Evolutionary conservation across 345 rosid genomes (phyloP).

Genomic region (Hibiscus tridactylites): DNA sequence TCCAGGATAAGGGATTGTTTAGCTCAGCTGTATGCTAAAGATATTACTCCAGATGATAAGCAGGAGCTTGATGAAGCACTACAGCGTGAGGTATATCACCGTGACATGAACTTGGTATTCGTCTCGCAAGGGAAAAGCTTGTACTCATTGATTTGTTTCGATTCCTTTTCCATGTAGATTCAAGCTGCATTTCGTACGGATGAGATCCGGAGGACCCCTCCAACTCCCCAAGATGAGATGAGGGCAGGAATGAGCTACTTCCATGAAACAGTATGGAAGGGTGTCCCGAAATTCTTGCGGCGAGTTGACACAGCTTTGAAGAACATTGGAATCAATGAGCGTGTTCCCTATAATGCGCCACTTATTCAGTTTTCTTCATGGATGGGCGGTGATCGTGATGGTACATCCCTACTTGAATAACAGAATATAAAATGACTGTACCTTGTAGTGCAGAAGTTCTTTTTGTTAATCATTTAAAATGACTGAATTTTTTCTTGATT

Average conservation of each 20-base stretch:
- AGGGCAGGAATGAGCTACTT: slow-evolving; percentile 99
- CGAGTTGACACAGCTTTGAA: slow-evolving; percentile 97
- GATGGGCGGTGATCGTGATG: slow-evolving; percentile 99
- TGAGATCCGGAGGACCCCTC: slow-evolving; percentile 96
- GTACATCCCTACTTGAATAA: slow-evolving; percentile 29
- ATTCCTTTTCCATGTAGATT: slow-evolving; percentile 37
- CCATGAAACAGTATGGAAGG: slow-evolving; percentile 99
- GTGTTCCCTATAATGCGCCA: slow-evolving; percentile 98
- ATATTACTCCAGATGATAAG: slow-evolving; percentile 93
- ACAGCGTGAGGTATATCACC: slow-evolving; percentile 66
- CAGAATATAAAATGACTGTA: neutral
- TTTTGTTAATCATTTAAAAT: neutral
- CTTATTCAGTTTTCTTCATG: slow-evolving; percentile 97
- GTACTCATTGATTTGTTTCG: neutral
- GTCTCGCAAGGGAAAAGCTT: neutral
- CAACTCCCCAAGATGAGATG: slow-evolving; percentile 99
- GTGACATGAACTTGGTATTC: neutral
- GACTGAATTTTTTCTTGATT: neutral
- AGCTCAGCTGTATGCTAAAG: slow-evolving; percentile 85
- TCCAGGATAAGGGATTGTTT: slow-evolving; percentile 81
- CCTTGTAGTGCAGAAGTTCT: neutral
- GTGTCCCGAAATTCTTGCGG: slow-evolving; percentile 95
- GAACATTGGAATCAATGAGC: slow-evolving; percentile 85
- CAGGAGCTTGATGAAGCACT: slow-evolving; percentile 98
- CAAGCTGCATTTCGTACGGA: slow-evolving; percentile 99